Base-by-base conservation (phyloP, 805 yeast species). In the Grigorovia transvaalensis region DNA sequence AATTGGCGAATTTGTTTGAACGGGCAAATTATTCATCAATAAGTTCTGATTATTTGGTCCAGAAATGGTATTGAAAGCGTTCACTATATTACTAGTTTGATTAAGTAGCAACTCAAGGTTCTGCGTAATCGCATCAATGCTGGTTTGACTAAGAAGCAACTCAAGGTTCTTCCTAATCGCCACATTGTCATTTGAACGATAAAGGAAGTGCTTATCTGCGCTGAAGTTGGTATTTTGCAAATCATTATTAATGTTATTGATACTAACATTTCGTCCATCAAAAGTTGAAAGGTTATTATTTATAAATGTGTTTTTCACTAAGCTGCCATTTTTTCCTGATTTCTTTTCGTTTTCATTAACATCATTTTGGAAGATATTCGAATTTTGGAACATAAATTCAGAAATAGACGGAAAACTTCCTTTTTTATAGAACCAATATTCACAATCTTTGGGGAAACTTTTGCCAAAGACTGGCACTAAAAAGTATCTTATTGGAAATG, bases 401-500 rank as follows among this genome's bases (percentile, higher is more conserved):
- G 42, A 13, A 38, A 38, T 13, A 38, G 42, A 38, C 3, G 12
- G 4, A 38, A 15, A 15, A 7, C 15, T 38, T 13, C n/a, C 44
- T 2, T 19, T 41, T 15, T 46, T 35, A 8, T 15, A 29, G 38
- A 44, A 50, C 53, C 53, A 52, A n/a, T 51, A 30, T 23, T 57
- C 67, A 53, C 76, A 72, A 44, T 63, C 61, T 19, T 54, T 52
- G 4, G 73, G 71, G 64, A 89, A 89, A 29, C 71, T 75, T 1
- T 70, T 67, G 2, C 96, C 96, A 68, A 89, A 89, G 8, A 89
- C 57, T 2, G 96, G 96, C 29, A 88, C 77, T 57, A 89, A 70
- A 19, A 85, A 79, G 63, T 73, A 85, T 52, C 96, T 73, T 46
- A 89, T 84, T 52, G 82, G 80, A 66, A 78, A 88, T 69, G 95